Base-by-base conservation (phyloP, 2,329 filamentous ascomycete genomes). In the Fusarium tricinctum region DNA sequence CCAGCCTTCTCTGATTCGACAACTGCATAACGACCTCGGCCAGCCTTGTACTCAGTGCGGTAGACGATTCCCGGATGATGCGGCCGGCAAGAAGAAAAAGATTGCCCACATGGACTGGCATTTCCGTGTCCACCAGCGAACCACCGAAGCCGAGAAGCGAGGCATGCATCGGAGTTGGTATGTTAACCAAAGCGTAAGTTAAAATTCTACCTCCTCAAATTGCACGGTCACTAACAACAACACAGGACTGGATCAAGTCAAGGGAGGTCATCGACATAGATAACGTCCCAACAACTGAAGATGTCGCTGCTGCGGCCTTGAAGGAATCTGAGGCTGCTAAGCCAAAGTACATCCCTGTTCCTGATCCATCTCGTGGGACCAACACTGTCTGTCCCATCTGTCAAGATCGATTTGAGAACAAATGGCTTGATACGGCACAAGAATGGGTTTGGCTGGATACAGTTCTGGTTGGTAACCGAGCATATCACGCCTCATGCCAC, bases 361-460 rank as follows among this genome's bases (percentile, higher is more conserved):
- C 95, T 0, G 92, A 94, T 50, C 91, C 95, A 69, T 86, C 89
- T 19, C 86, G 88, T 26, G 85, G 92, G 26, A 88, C 91, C 60
- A 94, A 93, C 75, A 91, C 88, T 17, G 86, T 92, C 2, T 99
- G 96, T 75, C 93, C 94, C 3, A 97, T 99, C 72, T 98, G 96
- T 78, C 94, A 97, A 78, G 96, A 99, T 77, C 91, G 92, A 70
- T 98, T 99, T 73, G 92, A 97, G 80, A 93, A 92, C 69, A 91
- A 92, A 69, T 98, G 94, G 91, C 89, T 95, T 8, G 93, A 97
- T 73, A 93, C 97, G 66, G 92, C 92, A 19, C 94, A 98, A 79
- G 95, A 99, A 75, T 98, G 94, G 87, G 95, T 99, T 40, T 98
- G 96, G 92, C 91, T 93, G 78, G 95, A 99, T 78, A 92, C 95